Evolutionary conservation across 345 rosid species (phyloP).

Genomic region (Citrus maxima): DNA sequence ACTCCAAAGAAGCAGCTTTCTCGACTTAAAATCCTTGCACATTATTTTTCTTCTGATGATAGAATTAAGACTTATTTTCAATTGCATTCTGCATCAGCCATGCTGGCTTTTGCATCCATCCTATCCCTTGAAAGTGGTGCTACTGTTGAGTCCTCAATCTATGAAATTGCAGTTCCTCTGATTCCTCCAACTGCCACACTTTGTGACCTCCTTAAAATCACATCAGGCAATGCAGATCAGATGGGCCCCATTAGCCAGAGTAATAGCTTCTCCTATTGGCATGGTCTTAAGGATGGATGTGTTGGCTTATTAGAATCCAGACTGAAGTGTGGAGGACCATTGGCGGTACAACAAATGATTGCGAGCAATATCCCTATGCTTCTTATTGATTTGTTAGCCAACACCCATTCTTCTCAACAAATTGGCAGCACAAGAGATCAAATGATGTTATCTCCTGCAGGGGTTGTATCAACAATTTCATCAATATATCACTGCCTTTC

Average conservation of each 20-base stretch:
- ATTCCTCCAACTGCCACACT: slow-evolving; percentile 84
- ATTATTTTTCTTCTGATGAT: slow-evolving; percentile 63
- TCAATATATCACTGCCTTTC: slow-evolving; percentile 82
- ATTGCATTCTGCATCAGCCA: slow-evolving; percentile 76
- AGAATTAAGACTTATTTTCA: slow-evolving; percentile 52
- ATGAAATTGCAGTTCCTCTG: slow-evolving; percentile 76
- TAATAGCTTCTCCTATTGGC: slow-evolving; percentile 66
- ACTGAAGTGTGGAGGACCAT: slow-evolving; percentile 80
- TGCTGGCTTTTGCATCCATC: slow-evolving; percentile 93
- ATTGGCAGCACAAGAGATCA: slow-evolving; percentile 33
- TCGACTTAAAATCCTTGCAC: slow-evolving; percentile 77
- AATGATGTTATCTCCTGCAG: slow-evolving; percentile 75
- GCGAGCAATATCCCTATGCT: slow-evolving; percentile 81
- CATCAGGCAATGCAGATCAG: slow-evolving; percentile 39
- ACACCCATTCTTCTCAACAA: slow-evolving; percentile 40
- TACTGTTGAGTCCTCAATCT: slow-evolving; percentile 70
- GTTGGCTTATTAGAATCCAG: slow-evolving; percentile 85
- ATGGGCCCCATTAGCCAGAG: slow-evolving; percentile 20
- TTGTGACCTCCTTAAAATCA: slow-evolving; percentile 66
- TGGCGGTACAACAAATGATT: slow-evolving; percentile 78
- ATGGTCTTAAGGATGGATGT: slow-evolving; percentile 89
- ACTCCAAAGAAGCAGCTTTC: slow-evolving; percentile 78
- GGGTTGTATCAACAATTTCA: slow-evolving; percentile 84
- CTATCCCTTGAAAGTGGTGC: slow-evolving; percentile 82
- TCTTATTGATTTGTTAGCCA: slow-evolving; percentile 62